phyloP scores from a whole-genome alignment of 192 early-diverging fungal genomes.

The Lobosporangium transversale region DNA sequence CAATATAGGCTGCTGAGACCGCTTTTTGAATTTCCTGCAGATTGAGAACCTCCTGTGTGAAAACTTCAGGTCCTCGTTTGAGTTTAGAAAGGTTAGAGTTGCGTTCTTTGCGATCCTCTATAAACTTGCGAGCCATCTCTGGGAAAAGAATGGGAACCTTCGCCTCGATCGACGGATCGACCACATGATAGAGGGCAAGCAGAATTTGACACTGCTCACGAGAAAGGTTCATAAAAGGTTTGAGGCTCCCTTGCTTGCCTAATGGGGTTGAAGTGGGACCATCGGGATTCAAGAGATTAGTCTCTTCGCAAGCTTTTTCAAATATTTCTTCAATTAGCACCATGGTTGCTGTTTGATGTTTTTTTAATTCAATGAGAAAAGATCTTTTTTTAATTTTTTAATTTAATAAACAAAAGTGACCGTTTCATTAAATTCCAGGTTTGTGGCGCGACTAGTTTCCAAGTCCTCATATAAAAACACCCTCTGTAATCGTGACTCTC shows the following conservation, averaged over 20 bases:
- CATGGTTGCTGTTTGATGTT: no score
- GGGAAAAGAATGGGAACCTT: slow-evolving; percentile 60
- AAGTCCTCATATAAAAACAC: no score
- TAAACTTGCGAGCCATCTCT: slow-evolving; percentile 56
- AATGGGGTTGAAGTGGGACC: background rate
- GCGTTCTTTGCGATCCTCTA: slow-evolving; percentile 56
- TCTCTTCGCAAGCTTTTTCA: background rate
- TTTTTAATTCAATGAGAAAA: no score
- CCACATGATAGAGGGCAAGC: slow-evolving; percentile 59
- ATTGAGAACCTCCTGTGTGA: slow-evolving; percentile 52
- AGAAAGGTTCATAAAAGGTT: slow-evolving; percentile 58
- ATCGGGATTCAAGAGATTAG: background rate
- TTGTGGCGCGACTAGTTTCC: no score
- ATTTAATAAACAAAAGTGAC: no score
- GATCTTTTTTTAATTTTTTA: no score
- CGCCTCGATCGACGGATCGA: slow-evolving; percentile 59
- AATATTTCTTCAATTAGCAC: background rate
- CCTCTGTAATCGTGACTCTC: no score
- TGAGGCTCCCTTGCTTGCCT: background rate
- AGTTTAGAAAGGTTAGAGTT: slow-evolving; percentile 60
- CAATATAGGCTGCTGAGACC: slow-evolving; percentile 51
- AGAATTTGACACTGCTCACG: slow-evolving; percentile 60
- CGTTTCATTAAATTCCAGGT: no score
- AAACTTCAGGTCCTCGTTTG: slow-evolving; percentile 52
- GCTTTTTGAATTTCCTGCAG: slow-evolving; percentile 59